Percentiles rank a stretch among this genome's conserved stretches.
phyloP scores from a whole-genome alignment of 78 protist species.

The Protostelium mycophagum region DNA sequence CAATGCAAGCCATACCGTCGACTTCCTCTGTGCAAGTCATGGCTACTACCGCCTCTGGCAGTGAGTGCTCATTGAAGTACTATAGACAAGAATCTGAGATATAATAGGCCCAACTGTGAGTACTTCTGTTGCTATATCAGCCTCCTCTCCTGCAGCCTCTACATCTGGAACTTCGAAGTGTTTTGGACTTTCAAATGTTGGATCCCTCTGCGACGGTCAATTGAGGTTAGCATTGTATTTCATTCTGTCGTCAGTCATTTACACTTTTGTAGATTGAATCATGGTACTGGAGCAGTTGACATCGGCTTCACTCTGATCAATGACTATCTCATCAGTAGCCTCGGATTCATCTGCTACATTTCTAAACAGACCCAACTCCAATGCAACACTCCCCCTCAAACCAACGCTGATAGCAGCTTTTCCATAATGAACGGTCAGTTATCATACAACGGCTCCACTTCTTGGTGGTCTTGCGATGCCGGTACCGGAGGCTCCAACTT shows the following conservation, averaged over 20 bases:
- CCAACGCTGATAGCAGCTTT: not conserved
- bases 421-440: not conserved
- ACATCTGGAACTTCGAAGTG: not conserved
- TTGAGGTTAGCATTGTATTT: too few relatives aligned
- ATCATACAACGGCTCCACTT: not conserved
- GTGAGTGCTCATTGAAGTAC: too few relatives aligned
- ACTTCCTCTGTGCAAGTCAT: not conserved
- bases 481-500: conserved; percentile 1
- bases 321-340: not conserved
- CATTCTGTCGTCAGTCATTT: too few relatives aligned
- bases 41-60: conserved; percentile 2
- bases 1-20: not conserved
- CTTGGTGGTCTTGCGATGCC: not conserved
- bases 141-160: too few relatives aligned
- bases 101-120: too few relatives aligned
- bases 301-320: not conserved
- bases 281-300: not conserved
- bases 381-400: not conserved
- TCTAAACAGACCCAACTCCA: not conserved
- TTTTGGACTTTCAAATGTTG: not conserved
- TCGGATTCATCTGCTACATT: not conserved
- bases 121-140: too few relatives aligned
- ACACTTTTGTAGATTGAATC: too few relatives aligned
- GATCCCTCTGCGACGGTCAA: not conserved
- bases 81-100: too few relatives aligned